Conservation (phyloP, 257 asterid genomes). For the Avicennia marina region DNA sequence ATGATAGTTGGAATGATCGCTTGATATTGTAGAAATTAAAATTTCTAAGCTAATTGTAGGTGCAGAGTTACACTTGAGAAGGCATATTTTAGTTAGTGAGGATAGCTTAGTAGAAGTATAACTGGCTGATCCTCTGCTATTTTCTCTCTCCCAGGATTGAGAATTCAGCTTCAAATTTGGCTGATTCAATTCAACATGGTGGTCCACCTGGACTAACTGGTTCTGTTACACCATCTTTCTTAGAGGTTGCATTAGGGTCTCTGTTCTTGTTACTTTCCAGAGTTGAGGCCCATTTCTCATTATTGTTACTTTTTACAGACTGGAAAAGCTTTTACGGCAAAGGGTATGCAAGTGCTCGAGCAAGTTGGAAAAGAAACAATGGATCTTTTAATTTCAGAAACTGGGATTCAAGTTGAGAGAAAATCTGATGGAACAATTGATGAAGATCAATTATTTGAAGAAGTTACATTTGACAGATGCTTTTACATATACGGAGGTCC, state of each 20-base stretch:
- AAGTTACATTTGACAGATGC: constrained; percentile 86
- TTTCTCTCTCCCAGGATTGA: constrained; percentile 53
- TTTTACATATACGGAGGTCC: constrained; percentile 99
- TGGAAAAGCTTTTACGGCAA: constrained; percentile 82
- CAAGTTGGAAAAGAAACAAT: constrained; percentile 93
- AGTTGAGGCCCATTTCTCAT: constrained; percentile 11
- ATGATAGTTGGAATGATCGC: not conserved
- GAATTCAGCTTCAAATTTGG: constrained; percentile 62
- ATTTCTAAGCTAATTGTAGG: no score
- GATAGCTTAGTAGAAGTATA: not conserved
- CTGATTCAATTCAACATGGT: constrained; percentile 78
- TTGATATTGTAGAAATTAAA: not conserved
- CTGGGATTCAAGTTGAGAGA: constrained; percentile 67
- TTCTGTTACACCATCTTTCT: constrained; percentile 67
- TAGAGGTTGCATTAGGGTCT: constrained; percentile 52
- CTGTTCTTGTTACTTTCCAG: constrained; percentile 8
- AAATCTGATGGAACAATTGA: constrained; percentile 44
- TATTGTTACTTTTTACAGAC: constrained; percentile 39
- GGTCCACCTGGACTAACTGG: constrained; percentile 50
- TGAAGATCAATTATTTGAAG: constrained; percentile 79
- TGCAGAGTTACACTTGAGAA: not conserved
- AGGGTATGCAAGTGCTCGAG: constrained; percentile 93
- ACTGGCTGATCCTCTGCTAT: constrained; percentile 15
- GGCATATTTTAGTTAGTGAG: constrained; percentile 1
- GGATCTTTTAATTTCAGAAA: constrained; percentile 86